phyloP scores from a whole-genome alignment of 2,329 filamentous ascomycete species.

The Aureobasidium pullulans region DNA sequence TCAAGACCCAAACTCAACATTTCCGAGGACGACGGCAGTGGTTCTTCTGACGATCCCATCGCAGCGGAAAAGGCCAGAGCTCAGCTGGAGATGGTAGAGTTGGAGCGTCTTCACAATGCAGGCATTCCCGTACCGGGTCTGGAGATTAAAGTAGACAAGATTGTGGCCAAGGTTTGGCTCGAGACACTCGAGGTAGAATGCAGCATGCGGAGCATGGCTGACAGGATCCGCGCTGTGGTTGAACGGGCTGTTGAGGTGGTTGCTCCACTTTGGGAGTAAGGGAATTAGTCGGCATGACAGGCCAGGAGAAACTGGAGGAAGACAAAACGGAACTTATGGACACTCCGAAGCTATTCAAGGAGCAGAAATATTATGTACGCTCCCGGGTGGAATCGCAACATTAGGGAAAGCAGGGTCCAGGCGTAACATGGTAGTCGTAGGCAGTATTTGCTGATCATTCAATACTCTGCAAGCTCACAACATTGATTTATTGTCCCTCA shows the following conservation, averaged over 20 bases:
- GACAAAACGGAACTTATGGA: background rate
- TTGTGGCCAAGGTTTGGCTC: constrained; percentile 82
- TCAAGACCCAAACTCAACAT: constrained; percentile 51
- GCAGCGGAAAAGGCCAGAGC: constrained; percentile 49
- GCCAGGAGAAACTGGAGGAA: background rate
- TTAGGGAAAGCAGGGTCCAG: background rate
- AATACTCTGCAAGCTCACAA: background rate
- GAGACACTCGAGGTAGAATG: constrained; percentile 90
- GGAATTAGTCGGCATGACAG: background rate
- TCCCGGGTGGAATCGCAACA: background rate
- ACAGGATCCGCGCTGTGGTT: constrained; percentile 80
- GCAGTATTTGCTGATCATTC: background rate
- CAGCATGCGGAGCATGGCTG: constrained; percentile 67
- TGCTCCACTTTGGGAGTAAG: constrained; percentile 16
- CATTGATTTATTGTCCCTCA: background rate
- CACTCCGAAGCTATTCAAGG: background rate
- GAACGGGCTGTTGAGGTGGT: constrained; percentile 70
- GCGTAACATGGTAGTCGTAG: background rate
- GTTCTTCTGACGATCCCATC: constrained; percentile 37
- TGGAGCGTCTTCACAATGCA: constrained; percentile 70
- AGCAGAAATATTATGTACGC: background rate
- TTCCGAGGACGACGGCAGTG: constrained; percentile 20
- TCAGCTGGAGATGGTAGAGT: constrained; percentile 45
- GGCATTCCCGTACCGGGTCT: constrained; percentile 89
- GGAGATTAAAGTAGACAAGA: constrained; percentile 79